These are phyloP conservation scores for Bauhinia variegata DNA, from an alignment of 306 rosid species.

Conservation along the genomic window DNA sequence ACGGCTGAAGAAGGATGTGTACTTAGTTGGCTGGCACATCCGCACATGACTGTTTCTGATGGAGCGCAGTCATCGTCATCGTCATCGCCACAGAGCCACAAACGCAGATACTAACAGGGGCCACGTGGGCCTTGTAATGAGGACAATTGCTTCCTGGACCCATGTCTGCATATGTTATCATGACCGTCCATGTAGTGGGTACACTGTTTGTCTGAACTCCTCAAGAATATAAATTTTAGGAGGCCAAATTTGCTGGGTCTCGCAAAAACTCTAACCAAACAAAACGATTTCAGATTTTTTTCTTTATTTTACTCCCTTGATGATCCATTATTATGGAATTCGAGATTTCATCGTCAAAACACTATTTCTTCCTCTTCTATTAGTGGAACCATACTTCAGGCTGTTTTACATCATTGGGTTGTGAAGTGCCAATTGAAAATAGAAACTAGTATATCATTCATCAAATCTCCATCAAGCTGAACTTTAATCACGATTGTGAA, in stretches of 20 bases:
- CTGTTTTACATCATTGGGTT: slow-evolving; percentile 9
- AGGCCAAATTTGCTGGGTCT: neutral
- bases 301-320: too few relatives aligned
- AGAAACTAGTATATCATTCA: neutral
- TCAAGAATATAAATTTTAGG: too few relatives aligned
- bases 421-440: slow-evolving; percentile 17
- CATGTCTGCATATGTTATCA: neutral
- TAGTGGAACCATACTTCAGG: too few relatives aligned
- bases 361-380: too few relatives aligned
- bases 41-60: too few relatives aligned
- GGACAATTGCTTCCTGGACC: neutral
- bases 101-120: slow-evolving; percentile 9
- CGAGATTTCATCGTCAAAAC: too few relatives aligned
- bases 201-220: too few relatives aligned
- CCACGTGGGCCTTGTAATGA: slow-evolving; percentile 15
- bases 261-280: neutral
- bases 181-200: slow-evolving; percentile 36
- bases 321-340: too few relatives aligned
- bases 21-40: too few relatives aligned
- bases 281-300: too few relatives aligned
- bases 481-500: slow-evolving; percentile 19
- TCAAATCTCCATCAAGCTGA: slow-evolving; percentile 25
- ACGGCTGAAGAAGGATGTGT: too few relatives aligned
- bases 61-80: too few relatives aligned
- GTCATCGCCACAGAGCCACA: neutral